A percentile compares a stretch with the other conserved stretches of the same genome.
phyloP scores from a whole-genome alignment of 176 grass and related monocot genomes.

The Zizania latifolia region DNA sequence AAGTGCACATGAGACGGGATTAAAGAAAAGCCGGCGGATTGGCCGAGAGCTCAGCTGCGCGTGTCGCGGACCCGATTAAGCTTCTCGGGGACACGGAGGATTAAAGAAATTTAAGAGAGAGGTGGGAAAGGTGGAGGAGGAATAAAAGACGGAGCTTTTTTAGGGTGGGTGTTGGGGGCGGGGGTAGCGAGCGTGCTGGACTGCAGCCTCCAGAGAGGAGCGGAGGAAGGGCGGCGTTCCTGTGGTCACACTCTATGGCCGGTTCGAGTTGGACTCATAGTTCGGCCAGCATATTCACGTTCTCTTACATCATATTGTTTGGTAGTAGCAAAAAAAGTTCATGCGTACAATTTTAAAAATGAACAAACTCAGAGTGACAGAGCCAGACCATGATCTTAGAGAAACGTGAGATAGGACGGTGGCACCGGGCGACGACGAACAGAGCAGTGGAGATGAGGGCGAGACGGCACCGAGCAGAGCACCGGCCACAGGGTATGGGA shows the following conservation, averaged over 20 bases:
- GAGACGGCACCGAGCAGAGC: no score
- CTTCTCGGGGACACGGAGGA: background rate
- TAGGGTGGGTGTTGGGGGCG: background rate
- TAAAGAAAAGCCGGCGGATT: slow-evolving; percentile 36
- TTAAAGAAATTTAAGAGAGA: background rate
- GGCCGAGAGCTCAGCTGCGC: slow-evolving; percentile 4
- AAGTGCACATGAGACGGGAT: background rate
- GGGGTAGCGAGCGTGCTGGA: background rate
- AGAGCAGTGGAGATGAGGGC: no score
- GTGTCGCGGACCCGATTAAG: slow-evolving; percentile 14
- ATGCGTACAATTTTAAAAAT: no score
- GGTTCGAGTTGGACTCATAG: background rate
- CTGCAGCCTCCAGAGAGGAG: slow-evolving; percentile 33
- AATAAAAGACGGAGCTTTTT: slow-evolving; percentile 27
- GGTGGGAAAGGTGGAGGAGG: background rate
- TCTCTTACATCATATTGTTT: no score
- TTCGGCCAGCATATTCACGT: no score
- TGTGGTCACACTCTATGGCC: background rate
- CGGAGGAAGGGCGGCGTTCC: background rate
- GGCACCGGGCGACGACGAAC: no score
- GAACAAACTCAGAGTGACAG: no score
- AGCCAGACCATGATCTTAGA: no score
- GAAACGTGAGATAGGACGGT: no score
- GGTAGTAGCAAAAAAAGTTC: no score
- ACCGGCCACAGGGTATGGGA: no score